phyloP scores from a whole-genome alignment of 176 grass and related monocot genomes.

The Microstegium vimineum region DNA sequence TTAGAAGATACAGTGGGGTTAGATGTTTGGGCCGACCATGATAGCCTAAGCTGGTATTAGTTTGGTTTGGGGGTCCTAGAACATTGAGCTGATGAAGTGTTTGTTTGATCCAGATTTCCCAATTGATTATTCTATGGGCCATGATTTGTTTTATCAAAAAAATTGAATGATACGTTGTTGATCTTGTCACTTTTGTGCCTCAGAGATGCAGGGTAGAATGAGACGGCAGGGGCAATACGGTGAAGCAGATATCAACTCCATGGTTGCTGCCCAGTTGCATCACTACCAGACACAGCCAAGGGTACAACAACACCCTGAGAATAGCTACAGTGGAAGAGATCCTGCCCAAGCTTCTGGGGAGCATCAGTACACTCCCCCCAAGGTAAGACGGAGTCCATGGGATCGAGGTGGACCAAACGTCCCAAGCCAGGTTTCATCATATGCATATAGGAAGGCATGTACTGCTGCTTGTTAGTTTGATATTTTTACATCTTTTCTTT shows the following conservation, averaged over 20 bases:
- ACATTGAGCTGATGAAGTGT: background rate
- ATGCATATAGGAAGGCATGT: constrained; percentile 63
- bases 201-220: constrained; percentile 41
- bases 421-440: constrained; percentile 32
- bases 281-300: constrained; percentile 62
- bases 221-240: constrained; percentile 55
- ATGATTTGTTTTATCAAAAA: background rate
- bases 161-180: background rate
- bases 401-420: constrained; percentile 54
- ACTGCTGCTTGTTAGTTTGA: constrained; percentile 21
- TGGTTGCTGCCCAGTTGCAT: constrained; percentile 57
- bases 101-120: background rate
- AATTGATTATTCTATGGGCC: background rate
- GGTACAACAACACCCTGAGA: constrained; percentile 48
- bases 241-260: constrained; percentile 49
- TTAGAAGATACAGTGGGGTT: background rate
- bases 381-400: constrained; percentile 65
- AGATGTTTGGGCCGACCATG: background rate
- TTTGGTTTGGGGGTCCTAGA: background rate
- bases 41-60: background rate
- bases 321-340: constrained; percentile 51
- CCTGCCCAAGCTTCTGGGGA: constrained; percentile 41
- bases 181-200: background rate
- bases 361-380: constrained; percentile 41
- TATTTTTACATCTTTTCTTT: background rate